Percentiles rank a stretch among this genome's conserved stretches.
These are phyloP conservation scores for Vigna mungo DNA, from an alignment of 306 rosid genomes.

Conservation along the genomic window DNA sequence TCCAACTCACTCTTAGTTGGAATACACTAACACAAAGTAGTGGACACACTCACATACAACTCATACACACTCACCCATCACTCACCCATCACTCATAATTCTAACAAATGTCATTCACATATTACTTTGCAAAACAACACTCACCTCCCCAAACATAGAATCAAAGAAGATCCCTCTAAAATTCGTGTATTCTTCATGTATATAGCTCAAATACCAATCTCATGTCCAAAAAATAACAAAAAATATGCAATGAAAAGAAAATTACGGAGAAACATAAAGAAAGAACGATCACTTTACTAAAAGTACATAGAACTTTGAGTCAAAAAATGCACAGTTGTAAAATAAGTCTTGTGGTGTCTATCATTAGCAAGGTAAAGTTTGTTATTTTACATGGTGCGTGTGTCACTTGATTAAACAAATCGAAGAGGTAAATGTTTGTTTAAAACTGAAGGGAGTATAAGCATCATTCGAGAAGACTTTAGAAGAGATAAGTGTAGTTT, in stretches of 20 bases:
- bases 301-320: background rate
- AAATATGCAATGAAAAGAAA: background rate
- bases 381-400: background rate
- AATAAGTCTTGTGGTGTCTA: background rate
- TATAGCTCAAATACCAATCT: background rate
- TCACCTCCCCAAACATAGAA: background rate
- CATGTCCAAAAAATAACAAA: background rate
- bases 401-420: background rate
- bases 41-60: too few relatives aligned
- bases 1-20: too few relatives aligned
- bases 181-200: background rate
- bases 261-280: background rate
- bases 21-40: too few relatives aligned
- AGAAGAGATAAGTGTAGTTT: background rate
- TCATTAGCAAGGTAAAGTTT: background rate
- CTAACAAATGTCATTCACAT: background rate
- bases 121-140: background rate
- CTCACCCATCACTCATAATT: too few relatives aligned
- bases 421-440: background rate
- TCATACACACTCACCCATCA: too few relatives aligned
- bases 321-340: background rate
- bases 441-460: background rate
- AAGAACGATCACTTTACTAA: background rate
- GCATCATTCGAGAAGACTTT: background rate
- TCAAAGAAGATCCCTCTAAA: background rate